Evolutionary conservation across 176 grass and related monocot species (phyloP).

Genomic region (Oryza meyeriana): DNA sequence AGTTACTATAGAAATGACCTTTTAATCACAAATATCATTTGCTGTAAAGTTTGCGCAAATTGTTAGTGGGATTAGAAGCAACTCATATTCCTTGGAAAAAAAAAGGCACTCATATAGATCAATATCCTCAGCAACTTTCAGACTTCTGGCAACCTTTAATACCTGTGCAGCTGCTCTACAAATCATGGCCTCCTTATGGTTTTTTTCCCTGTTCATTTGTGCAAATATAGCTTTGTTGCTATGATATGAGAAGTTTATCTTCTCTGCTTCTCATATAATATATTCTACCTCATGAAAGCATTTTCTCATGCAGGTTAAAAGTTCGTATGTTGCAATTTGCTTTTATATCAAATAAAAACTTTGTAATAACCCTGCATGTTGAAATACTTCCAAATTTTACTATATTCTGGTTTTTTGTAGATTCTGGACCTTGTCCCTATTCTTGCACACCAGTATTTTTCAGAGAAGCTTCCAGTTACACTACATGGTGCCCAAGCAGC

Average conservation of each 20-base stretch:
- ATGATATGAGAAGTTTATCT: background rate
- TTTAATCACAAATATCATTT: no score
- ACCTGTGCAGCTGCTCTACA: background rate
- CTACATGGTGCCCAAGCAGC: constrained; percentile 66
- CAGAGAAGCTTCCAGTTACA: constrained; percentile 80
- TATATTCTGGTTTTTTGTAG: constrained; percentile 37
- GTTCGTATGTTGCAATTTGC: background rate
- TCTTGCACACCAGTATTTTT: constrained; percentile 86
- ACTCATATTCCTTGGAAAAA: background rate
- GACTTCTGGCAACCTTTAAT: background rate
- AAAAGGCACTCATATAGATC: background rate
- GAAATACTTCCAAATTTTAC: background rate
- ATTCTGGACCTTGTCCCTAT: constrained; percentile 92
- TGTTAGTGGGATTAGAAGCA: background rate
- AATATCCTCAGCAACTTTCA: background rate
- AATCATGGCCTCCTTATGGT: background rate
- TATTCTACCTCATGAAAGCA: background rate
- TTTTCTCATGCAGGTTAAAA: background rate
- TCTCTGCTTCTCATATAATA: background rate
- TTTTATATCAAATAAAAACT: background rate
- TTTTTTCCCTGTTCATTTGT: background rate
- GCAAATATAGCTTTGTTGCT: background rate
- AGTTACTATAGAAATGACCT: no score
- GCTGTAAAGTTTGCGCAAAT: no score
- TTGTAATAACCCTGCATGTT: background rate